These are phyloP conservation scores for Neofusicoccum parvum DNA, from an alignment of 2,329 filamentous ascomycete genomes.

Conservation along the genomic window DNA sequence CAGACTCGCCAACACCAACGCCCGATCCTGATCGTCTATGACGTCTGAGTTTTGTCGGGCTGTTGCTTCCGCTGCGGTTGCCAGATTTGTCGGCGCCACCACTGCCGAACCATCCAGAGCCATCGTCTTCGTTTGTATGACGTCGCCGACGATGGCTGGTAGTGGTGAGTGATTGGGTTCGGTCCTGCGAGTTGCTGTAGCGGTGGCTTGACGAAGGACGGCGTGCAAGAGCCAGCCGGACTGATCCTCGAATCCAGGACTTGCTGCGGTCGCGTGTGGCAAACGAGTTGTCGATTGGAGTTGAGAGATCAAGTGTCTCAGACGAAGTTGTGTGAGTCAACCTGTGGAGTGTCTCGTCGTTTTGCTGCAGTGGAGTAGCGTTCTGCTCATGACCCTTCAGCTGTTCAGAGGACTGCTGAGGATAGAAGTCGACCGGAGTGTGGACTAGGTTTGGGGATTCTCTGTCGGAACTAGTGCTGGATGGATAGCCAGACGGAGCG, in stretches of 20 bases:
- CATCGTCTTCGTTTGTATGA: slow-evolving; percentile 16
- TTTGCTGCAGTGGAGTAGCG: not conserved
- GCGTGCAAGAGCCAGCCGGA: slow-evolving; percentile 38
- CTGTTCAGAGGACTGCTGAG: not conserved
- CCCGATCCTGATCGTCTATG: slow-evolving; percentile 13
- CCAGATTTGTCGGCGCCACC: not conserved
- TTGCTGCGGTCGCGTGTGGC: slow-evolving; percentile 33
- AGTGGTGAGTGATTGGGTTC: slow-evolving; percentile 15
- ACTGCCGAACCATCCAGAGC: slow-evolving; percentile 13
- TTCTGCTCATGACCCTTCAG: not conserved
- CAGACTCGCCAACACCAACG: not conserved
- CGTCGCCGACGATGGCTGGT: slow-evolving; percentile 2
- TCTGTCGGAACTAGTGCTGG: slow-evolving; percentile 1
- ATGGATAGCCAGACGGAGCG: not conserved
- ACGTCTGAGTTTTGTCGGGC: slow-evolving; percentile 12
- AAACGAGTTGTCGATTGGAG: slow-evolving; percentile 21
- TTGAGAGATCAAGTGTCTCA: slow-evolving; percentile 21
- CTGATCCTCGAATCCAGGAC: slow-evolving; percentile 40
- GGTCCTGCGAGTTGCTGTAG: slow-evolving; percentile 9
- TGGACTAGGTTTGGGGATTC: slow-evolving; percentile 1
- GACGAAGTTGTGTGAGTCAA: slow-evolving; percentile 3
- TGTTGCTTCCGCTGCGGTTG: slow-evolving; percentile 5
- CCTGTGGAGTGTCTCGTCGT: not conserved
- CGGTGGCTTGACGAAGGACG: slow-evolving; percentile 21
- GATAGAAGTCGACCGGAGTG: slow-evolving; percentile 1